These are phyloP conservation scores for Protostelium mycophagum DNA, from an alignment of 78 protist species.

Conservation along the genomic window DNA sequence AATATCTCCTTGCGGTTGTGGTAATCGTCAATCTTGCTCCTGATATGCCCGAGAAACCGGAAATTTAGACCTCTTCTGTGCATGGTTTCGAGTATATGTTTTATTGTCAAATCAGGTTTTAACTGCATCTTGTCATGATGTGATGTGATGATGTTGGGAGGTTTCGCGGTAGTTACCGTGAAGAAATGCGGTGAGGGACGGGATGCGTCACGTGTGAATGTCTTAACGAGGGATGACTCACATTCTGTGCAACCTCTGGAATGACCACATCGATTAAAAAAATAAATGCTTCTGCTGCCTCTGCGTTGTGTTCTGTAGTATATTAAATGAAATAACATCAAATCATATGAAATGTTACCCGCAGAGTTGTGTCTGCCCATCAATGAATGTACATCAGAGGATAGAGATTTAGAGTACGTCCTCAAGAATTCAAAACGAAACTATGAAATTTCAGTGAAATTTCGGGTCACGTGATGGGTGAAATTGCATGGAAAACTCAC, in stretches of 20 bases:
- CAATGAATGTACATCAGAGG: constrained; percentile 53
- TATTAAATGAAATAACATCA: too few species aligned
- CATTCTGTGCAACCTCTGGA: constrained; percentile 14
- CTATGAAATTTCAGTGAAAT: constrained; percentile 2
- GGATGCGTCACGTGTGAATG: too few species aligned
- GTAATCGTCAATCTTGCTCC: not conserved
- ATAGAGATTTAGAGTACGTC: constrained; percentile 20
- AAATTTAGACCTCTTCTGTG: not conserved
- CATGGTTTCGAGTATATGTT: not conserved
- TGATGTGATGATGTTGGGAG: too few species aligned
- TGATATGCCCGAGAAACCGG: not conserved
- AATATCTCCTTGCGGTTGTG: not conserved
- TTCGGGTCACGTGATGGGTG: not conserved
- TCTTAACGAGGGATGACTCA: not conserved
- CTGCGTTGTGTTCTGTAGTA: constrained; percentile 41
- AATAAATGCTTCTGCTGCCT: constrained; percentile 25
- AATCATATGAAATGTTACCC: too few species aligned
- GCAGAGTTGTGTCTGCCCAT: constrained; percentile 15
- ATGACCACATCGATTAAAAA: constrained; percentile 11
- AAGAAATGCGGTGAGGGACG: too few species aligned
- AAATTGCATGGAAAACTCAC: not conserved
- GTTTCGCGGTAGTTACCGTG: too few species aligned
- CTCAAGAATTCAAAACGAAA: constrained; percentile 50
- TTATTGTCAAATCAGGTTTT: not conserved
- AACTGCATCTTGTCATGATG: not conserved